Evolutionary conservation across 2,329 filamentous ascomycete species (phyloP).

Genomic region (Neofusicoccum umdonicola): DNA sequence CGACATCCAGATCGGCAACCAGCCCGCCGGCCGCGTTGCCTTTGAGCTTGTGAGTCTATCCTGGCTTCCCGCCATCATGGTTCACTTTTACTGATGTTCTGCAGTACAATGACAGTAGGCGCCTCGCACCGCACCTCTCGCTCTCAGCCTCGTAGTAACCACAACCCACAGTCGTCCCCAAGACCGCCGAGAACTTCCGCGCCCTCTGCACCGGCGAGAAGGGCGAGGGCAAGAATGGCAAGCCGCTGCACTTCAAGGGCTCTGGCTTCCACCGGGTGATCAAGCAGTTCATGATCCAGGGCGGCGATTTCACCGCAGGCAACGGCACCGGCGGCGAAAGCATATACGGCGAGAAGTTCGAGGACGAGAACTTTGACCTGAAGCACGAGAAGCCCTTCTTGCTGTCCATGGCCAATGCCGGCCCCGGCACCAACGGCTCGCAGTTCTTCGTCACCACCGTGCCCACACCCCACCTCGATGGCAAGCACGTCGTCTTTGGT

Average conservation of each 20-base stretch:
- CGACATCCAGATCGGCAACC: constrained; percentile 79
- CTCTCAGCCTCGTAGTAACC: constrained; percentile 1
- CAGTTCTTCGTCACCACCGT: constrained; percentile 99
- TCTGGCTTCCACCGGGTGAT: constrained; percentile 94
- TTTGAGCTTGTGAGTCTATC: constrained; percentile 71
- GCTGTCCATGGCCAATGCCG: constrained; percentile 96
- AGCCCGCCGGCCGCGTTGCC: constrained; percentile 71
- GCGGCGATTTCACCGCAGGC: constrained; percentile 92
- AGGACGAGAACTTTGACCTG: constrained; percentile 89
- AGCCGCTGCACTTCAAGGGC: constrained; percentile 88
- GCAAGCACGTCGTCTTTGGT: constrained; percentile 96
- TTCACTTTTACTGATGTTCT: constrained; percentile 17
- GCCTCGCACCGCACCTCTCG: constrained; percentile 17
- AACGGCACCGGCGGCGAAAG: constrained; percentile 96
- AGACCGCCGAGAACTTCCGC: constrained; percentile 96
- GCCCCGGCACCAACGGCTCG: constrained; percentile 90
- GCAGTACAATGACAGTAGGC: constrained; percentile 44
- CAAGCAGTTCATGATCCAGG: constrained; percentile 98
- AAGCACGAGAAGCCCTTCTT: constrained; percentile 94
- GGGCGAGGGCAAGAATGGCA: constrained; percentile 75
- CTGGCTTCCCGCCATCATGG: background rate
- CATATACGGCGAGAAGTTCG: constrained; percentile 96
- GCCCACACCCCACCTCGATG: constrained; percentile 88
- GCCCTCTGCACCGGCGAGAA: constrained; percentile 94
- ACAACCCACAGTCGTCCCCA: constrained; percentile 67